Percentiles rank a stretch among this genome's conserved stretches.
Conservation (phyloP, 345 rosid genomes). For the Clarkia xantiana region DNA sequence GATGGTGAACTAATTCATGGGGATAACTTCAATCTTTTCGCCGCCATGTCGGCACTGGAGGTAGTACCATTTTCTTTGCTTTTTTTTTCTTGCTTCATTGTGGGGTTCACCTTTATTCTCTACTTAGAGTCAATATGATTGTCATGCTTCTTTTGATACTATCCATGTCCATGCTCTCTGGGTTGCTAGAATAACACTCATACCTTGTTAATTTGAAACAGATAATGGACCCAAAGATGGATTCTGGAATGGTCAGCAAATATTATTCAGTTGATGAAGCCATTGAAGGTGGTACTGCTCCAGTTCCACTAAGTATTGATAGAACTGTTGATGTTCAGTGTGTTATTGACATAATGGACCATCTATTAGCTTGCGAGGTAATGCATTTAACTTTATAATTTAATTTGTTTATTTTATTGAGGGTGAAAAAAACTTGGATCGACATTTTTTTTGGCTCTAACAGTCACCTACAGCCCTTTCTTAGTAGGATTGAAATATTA, state of each 20-base stretch:
- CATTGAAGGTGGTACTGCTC: slow-evolving; percentile 74
- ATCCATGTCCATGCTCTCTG: slow-evolving; percentile 1
- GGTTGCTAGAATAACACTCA: neutral
- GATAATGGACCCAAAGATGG: slow-evolving; percentile 99
- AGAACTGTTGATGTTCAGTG: slow-evolving; percentile 54
- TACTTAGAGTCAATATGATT: neutral
- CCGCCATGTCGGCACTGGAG: slow-evolving; percentile 99
- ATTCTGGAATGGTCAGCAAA: slow-evolving; percentile 68
- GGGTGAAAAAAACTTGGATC: too few species aligned
- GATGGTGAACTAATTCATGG: slow-evolving; percentile 86
- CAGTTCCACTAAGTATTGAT: slow-evolving; percentile 57
- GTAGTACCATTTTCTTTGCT: slow-evolving; percentile 18
- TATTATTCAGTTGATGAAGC: slow-evolving; percentile 91
- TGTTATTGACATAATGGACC: slow-evolving; percentile 85
- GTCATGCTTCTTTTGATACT: neutral
- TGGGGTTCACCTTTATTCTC: neutral
- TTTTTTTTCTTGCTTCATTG: neutral
- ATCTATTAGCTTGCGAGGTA: slow-evolving; percentile 95
- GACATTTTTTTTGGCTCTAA: too few species aligned
- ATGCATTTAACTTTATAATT: neutral
- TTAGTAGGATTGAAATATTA: too few species aligned
- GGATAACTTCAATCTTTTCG: slow-evolving; percentile 85
- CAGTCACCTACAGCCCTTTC: too few species aligned
- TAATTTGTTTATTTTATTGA: too few species aligned
- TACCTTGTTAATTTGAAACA: slow-evolving; percentile 10